Evolutionary conservation across 495 filamentous ascomycete genomes (phyloP).

Genomic region (Aspergillus haitiensis): DNA sequence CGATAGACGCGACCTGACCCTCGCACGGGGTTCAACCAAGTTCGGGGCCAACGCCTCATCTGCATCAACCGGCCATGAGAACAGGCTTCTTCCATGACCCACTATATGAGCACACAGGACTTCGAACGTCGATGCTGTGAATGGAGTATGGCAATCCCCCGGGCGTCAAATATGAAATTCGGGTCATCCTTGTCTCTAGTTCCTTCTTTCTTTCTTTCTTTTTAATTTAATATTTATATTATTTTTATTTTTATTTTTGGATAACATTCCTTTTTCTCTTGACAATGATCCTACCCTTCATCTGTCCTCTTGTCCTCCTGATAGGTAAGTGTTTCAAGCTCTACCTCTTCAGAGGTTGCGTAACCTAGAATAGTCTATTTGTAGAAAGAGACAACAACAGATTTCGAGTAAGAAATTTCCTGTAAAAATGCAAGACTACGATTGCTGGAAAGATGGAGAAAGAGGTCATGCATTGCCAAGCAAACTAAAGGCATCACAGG

Average conservation of each 20-base stretch:
- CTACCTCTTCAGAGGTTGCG: slow-evolving; percentile 5
- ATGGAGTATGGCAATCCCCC: background rate
- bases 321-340: background rate
- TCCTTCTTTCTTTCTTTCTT: background rate
- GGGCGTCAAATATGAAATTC: background rate
- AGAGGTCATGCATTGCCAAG: slow-evolving; percentile 11
- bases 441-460: background rate
- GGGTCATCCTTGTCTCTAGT: background rate
- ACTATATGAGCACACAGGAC: background rate
- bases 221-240: background rate
- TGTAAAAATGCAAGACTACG: background rate
- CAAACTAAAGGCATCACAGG: slow-evolving; percentile 17
- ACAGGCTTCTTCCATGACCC: background rate
- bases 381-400: background rate
- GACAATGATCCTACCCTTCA: background rate
- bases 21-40: background rate
- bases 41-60: background rate
- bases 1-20: background rate
- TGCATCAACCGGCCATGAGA: slow-evolving; percentile 4
- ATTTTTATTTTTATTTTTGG: background rate
- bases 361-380: slow-evolving; percentile 2
- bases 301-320: background rate
- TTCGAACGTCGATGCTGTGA: too few species aligned
- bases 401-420: background rate
- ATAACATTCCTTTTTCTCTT: background rate